A percentile compares a stretch with the other conserved stretches of the same genome.
Evolutionary conservation across 1,284 basidiomycete species (phyloP).

Genomic region (Malassezia pachydermatis): DNA sequence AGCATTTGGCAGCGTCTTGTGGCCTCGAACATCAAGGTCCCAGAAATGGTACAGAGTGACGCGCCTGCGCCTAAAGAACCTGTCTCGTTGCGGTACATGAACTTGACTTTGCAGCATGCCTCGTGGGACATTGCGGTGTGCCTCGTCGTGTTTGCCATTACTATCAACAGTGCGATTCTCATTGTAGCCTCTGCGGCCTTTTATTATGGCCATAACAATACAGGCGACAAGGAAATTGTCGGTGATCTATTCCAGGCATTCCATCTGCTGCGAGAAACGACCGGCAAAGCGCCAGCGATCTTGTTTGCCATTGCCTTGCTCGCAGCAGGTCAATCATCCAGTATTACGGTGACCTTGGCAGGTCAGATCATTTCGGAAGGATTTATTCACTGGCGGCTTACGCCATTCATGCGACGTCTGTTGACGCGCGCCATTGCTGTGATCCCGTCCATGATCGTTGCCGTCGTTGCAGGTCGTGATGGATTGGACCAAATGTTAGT

Average conservation of each 20-base stretch:
- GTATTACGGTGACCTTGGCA: constrained; percentile 80
- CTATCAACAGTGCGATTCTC: constrained; percentile 68
- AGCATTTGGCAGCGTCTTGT: constrained; percentile 1
- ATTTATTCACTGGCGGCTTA: constrained; percentile 78
- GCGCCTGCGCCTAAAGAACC: constrained; percentile 1
- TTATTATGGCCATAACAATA: constrained; percentile 27
- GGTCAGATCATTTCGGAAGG: constrained; percentile 88
- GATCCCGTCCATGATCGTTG: constrained; percentile 73
- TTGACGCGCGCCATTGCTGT: constrained; percentile 74
- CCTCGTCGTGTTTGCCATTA: constrained; percentile 52
- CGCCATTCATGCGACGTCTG: constrained; percentile 68
- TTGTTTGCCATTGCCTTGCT: constrained; percentile 44
- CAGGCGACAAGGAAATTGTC: constrained; percentile 25
- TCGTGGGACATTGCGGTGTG: constrained; percentile 45
- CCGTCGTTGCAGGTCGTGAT: constrained; percentile 60
- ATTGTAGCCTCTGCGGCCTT: constrained; percentile 54
- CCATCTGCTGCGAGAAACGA: constrained; percentile 25
- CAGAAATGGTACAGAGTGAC: constrained; percentile 5
- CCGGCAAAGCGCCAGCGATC: constrained; percentile 30
- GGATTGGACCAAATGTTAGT: constrained; percentile 77
- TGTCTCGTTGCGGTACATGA: constrained; percentile 21
- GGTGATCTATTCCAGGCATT: constrained; percentile 41
- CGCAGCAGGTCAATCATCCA: constrained; percentile 79
- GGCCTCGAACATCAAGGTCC: constrained; percentile 4
- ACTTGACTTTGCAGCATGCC: constrained; percentile 38